Percentiles rank a stretch among this genome's conserved stretches.
phyloP scores from a whole-genome alignment of 306 rosid species.

The Pyrus pyrifolia region DNA sequence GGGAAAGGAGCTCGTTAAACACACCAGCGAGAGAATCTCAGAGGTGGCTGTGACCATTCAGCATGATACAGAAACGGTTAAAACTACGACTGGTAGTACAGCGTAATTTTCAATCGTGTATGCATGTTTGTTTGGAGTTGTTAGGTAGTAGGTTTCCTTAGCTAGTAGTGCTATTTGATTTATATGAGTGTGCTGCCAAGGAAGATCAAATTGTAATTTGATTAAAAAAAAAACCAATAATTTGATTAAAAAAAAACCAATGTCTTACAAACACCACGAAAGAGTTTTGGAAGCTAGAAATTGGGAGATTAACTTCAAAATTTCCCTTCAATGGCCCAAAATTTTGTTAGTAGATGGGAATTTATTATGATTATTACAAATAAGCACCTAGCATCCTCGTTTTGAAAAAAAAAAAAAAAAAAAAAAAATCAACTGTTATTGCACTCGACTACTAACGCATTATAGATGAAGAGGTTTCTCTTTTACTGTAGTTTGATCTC shows the following conservation, averaged over 20 bases:
- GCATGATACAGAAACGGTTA: slow-evolving; percentile 2
- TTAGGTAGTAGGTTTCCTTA: background rate
- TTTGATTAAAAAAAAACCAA: background rate
- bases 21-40: slow-evolving; percentile 1
- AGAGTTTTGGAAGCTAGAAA: background rate
- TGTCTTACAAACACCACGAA: background rate
- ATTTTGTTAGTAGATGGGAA: background rate
- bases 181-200: background rate
- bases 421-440: too few relatives aligned
- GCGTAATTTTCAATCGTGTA: background rate
- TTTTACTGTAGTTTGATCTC: too few relatives aligned
- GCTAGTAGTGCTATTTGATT: background rate
- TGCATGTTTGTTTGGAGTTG: background rate
- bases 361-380: too few relatives aligned
- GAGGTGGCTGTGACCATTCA: background rate
- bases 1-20: slow-evolving; percentile 8
- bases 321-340: background rate
- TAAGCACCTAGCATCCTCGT: too few relatives aligned
- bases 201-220: background rate
- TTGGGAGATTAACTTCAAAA: background rate
- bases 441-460: too few relatives aligned
- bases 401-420: too few relatives aligned
- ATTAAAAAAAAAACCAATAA: background rate
- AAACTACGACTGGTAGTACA: background rate
- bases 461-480: too few relatives aligned